phyloP scores from a whole-genome alignment of 345 rosid genomes.

The Acer yangbiense region DNA sequence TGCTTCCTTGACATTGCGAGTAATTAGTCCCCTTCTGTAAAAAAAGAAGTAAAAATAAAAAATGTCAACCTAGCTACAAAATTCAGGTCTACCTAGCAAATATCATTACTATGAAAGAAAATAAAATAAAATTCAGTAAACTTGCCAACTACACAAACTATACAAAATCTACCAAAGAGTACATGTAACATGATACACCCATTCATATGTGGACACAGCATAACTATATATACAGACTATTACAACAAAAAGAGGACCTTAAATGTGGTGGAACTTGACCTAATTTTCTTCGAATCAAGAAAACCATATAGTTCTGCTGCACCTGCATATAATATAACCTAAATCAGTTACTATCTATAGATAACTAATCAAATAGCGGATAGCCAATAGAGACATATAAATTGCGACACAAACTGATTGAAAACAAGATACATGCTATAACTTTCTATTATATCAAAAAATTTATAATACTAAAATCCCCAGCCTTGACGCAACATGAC shows the following conservation, averaged over 20 bases:
- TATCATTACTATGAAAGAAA: not conserved
- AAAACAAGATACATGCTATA: not conserved
- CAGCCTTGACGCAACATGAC: not conserved
- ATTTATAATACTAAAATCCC: not conserved
- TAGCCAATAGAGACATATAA: not conserved
- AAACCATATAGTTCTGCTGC: slow-evolving; percentile 73
- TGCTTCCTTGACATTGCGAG: slow-evolving; percentile 84
- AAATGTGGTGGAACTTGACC: slow-evolving; percentile 41
- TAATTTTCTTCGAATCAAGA: slow-evolving; percentile 84
- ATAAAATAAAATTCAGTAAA: not conserved
- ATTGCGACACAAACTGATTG: not conserved
- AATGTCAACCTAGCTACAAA: not conserved
- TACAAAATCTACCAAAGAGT: not conserved
- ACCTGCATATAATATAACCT: slow-evolving; percentile 49
- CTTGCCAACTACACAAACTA: not conserved
- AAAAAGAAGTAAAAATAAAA: not conserved
- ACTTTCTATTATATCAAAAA: slow-evolving; percentile 25
- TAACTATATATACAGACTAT: not conserved
- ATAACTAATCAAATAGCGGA: not conserved
- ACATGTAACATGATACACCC: not conserved
- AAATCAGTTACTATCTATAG: not conserved
- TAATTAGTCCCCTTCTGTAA: slow-evolving; percentile 84
- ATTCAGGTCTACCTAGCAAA: not conserved
- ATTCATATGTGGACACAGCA: not conserved
- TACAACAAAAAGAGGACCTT: not conserved